Conservation (phyloP, 192 early-diverging fungal genomes). For the Blastocladiella britannica region DNA sequence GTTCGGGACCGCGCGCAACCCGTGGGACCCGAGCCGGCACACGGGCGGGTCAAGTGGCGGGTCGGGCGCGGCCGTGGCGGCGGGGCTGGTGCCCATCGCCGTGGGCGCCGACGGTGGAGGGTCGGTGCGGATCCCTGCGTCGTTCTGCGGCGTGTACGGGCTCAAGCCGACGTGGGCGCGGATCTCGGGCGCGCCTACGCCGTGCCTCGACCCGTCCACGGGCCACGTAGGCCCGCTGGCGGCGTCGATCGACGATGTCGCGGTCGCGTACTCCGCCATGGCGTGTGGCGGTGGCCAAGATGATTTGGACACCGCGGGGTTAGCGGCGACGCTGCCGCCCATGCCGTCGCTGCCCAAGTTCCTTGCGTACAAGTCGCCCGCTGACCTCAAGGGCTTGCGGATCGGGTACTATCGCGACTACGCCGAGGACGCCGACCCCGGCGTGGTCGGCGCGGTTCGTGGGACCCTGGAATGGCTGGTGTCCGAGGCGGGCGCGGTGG, state of each 20-base stretch:
- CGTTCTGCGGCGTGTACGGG: neutral
- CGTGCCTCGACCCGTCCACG: neutral
- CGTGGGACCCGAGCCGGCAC: neutral
- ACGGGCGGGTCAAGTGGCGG: constrained; percentile 2
- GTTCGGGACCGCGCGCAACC: neutral
- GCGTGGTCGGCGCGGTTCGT: neutral
- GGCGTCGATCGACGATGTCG: neutral
- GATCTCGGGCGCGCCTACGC: neutral
- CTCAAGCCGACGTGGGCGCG: constrained; percentile 1
- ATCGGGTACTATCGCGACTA: neutral
- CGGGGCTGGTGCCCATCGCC: neutral
- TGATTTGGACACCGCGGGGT: neutral
- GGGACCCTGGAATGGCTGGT: neutral
- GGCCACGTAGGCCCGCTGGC: neutral
- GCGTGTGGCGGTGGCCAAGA: too few relatives aligned
- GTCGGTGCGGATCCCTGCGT: neutral
- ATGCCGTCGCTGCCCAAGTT: neutral
- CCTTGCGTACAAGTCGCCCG: neutral
- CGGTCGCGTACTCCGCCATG: neutral
- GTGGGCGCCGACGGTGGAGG: neutral
- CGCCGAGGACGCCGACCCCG: neutral
- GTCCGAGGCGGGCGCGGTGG: neutral
- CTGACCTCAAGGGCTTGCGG: too few relatives aligned
- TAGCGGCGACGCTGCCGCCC: neutral
- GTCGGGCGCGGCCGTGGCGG: neutral